A percentile compares a stretch with the other conserved stretches of the same genome.
These are phyloP conservation scores for Podaxis rugospora DNA, from an alignment of 768 basidiomycete species.

Conservation along the genomic window DNA sequence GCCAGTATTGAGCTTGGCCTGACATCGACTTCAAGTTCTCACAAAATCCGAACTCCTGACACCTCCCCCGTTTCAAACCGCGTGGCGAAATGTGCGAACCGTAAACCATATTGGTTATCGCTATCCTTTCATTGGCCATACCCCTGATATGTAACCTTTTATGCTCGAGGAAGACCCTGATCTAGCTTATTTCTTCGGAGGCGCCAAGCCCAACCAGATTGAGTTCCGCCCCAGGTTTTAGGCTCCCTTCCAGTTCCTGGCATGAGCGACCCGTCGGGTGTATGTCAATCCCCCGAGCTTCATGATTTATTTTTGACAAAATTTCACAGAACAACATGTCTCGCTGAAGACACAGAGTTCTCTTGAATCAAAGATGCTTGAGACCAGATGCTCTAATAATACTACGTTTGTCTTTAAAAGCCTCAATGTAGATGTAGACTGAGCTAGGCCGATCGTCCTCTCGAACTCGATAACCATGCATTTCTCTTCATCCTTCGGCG, in stretches of 20 bases:
- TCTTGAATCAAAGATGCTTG: neutral
- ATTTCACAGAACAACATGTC: constrained; percentile 7
- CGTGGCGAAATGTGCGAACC: neutral
- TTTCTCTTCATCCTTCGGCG: neutral
- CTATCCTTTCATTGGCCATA: neutral
- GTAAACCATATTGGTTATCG: neutral
- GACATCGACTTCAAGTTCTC: neutral
- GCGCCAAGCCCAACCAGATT: neutral
- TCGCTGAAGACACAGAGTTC: neutral
- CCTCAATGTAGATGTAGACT: neutral
- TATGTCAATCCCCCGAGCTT: neutral
- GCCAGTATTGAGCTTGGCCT: neutral
- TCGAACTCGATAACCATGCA: neutral
- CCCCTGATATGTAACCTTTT: neutral
- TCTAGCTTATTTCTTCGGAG: constrained; percentile 2
- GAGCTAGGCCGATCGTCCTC: neutral
- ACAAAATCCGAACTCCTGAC: neutral
- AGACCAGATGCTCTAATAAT: constrained; percentile 1
- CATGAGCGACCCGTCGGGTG: neutral
- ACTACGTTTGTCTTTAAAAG: neutral
- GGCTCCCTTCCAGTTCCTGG: neutral
- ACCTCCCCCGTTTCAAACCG: neutral
- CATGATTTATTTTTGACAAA: neutral
- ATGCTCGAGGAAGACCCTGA: neutral
- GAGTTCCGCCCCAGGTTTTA: neutral